Evolutionary conservation across 2,329 filamentous ascomycete species (phyloP), one percentile per base, ranked within the genome.

Genomic region (Stylonectria norvegica): DNA sequence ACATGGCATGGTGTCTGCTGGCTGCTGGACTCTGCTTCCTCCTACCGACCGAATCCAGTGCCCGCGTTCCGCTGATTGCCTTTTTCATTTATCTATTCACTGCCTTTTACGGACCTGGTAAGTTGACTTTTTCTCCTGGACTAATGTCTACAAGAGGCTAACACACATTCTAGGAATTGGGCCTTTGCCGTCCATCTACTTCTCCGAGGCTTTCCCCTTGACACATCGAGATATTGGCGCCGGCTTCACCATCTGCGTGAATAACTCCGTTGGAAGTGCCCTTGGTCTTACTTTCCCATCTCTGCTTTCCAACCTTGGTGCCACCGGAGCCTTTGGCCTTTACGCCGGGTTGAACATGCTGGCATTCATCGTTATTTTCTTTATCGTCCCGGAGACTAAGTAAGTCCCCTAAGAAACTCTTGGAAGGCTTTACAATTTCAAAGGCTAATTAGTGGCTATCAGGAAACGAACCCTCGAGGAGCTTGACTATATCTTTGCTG

Each of bases 331-430:
- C 2, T 83, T 84, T 50, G 72, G 76, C 3, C 80, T 84, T 55
- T 84, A 83, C 43, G 71, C 62, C 11, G 77, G 64, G 0, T 63
- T 85, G 6, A 86, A 85, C 47, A 49, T 82, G 4, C 55, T 77
- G 2, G 81, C 80, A 0, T 67, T 83, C 12, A 42, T 78, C 17
- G 75, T 85, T 67, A 83, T 85, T 48, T 83, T 82, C 65, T 65
- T 83, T 28, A 77, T 73, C 57, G 62, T 79, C 1, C 75, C 74
- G 1, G 75, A 78, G 55, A 78, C 75, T 4, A 78, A 76, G 61
- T 58, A 44, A 25, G 45, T 41, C 3, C 10, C 4, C 32, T 8
- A 30, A n/a, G n/a, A n/a, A n/a, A n/a, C n/a, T n/a, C n/a, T n/a
- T n/a, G n/a, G n/a, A n/a, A n/a, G n/a, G n/a, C n/a, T n/a, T n/a